Evolutionary conservation across 2,329 filamentous ascomycete species (phyloP).

Genomic region (Zarea fungicola): DNA sequence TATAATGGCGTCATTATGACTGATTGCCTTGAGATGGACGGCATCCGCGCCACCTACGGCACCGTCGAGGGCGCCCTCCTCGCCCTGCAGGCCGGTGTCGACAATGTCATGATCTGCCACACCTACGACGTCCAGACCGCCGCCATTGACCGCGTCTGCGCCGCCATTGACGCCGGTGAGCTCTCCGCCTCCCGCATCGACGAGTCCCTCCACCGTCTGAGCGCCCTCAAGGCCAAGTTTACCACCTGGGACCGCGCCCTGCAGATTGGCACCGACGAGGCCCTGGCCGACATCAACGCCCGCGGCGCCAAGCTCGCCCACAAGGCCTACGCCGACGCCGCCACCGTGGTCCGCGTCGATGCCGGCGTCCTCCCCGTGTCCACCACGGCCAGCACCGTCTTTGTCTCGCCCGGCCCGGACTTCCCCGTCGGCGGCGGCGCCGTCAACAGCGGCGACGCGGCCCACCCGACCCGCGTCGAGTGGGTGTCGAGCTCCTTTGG

Average conservation of each 20-base stretch:
- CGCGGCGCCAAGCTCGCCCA: conserved; percentile 16
- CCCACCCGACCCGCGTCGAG: conserved; percentile 21
- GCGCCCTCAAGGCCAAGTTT: conserved; percentile 18
- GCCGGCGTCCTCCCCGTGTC: conserved; percentile 17
- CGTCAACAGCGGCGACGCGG: conserved; percentile 17
- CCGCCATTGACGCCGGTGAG: conserved; percentile 16
- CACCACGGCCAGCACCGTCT: conserved; percentile 16
- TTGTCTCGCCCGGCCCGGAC: conserved; percentile 22
- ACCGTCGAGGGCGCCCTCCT: conserved; percentile 21
- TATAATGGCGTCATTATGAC: conserved; percentile 22
- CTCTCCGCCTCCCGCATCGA: conserved; percentile 16
- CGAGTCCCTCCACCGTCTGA: conserved; percentile 17
- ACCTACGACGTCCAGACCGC: conserved; percentile 21
- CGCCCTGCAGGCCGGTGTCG: conserved; percentile 22
- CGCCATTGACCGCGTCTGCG: conserved; percentile 21
- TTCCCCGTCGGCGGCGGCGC: conserved; percentile 21
- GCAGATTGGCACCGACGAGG: background rate
- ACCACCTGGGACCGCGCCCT: conserved; percentile 21
- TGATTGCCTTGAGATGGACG: conserved; percentile 25
- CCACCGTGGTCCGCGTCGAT: conserved; percentile 19
- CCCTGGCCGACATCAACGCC: conserved; percentile 16
- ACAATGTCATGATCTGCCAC: conserved; percentile 26
- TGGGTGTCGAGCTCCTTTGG: conserved; percentile 21
- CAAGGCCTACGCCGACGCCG: conserved; percentile 18
- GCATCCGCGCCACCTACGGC: conserved; percentile 21